A percentile compares a stretch with the other conserved stretches of the same genome.
Conservation (phyloP, 1,284 basidiomycete genomes). For the Ustilago esculenta region DNA sequence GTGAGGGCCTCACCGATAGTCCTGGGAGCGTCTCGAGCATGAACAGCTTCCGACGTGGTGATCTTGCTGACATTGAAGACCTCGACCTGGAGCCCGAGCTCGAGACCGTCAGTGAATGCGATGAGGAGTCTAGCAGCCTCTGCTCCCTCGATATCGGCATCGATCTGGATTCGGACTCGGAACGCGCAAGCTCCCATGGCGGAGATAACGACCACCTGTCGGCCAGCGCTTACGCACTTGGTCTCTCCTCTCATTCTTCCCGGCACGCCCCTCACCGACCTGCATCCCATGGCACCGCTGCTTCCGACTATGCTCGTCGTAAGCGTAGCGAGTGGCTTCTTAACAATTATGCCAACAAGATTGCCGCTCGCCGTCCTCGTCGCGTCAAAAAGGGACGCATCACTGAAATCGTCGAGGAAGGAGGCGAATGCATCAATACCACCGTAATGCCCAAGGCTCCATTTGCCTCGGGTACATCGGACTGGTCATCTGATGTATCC, state of each 20-base stretch:
- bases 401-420: slow-evolving; percentile 59
- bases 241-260: slow-evolving; percentile 11
- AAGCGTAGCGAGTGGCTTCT: slow-evolving; percentile 53
- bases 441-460: slow-evolving; percentile 47
- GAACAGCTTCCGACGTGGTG: slow-evolving; percentile 57
- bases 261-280: slow-evolving; percentile 19
- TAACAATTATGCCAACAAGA: slow-evolving; percentile 51
- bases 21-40: slow-evolving; percentile 60
- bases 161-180: slow-evolving; percentile 51
- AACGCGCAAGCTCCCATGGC: slow-evolving; percentile 39
- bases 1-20: slow-evolving; percentile 50
- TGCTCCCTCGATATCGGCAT: slow-evolving; percentile 50
- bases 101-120: slow-evolving; percentile 59
- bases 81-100: slow-evolving; percentile 62
- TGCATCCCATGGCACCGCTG: slow-evolving; percentile 28
- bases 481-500: slow-evolving; percentile 49
- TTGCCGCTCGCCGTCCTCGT: slow-evolving; percentile 43
- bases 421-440: slow-evolving; percentile 47
- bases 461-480: slow-evolving; percentile 18
- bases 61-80: slow-evolving; percentile 63
- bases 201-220: slow-evolving; percentile 35
- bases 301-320: slow-evolving; percentile 46
- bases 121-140: slow-evolving; percentile 56
- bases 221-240: slow-evolving; percentile 10
- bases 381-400: slow-evolving; percentile 57